These are phyloP conservation scores for Elaphomyces granulatus DNA, from an alignment of 495 filamentous ascomycete genomes.

Conservation along the genomic window DNA sequence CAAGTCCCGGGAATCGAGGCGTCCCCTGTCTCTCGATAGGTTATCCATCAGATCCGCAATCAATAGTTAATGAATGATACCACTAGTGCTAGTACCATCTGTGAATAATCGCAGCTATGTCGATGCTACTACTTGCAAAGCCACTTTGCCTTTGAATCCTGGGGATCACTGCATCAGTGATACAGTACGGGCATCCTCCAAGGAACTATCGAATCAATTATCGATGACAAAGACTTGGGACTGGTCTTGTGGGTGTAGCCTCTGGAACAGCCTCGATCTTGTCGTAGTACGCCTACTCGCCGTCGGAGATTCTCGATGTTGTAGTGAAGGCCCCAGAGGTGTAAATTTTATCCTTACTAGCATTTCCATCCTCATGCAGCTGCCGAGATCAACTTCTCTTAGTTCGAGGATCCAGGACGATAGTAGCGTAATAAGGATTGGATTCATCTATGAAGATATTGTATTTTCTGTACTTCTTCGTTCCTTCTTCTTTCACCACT, in stretches of 20 bases:
- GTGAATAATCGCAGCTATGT: too few species aligned
- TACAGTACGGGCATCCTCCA: too few species aligned
- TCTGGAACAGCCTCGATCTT: neutral
- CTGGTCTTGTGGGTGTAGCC: neutral
- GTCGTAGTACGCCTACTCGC: neutral
- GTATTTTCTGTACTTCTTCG: slow-evolving; percentile 1
- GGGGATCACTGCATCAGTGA: too few species aligned
- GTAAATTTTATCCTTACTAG: neutral
- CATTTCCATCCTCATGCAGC: slow-evolving; percentile 2
- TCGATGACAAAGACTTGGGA: slow-evolving; percentile 4
- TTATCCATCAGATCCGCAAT: too few species aligned
- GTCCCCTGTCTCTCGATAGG: too few species aligned
- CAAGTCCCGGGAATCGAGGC: too few species aligned
- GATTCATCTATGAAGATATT: slow-evolving; percentile 8
- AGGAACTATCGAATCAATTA: slow-evolving; percentile 4
- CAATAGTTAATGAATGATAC: too few species aligned
- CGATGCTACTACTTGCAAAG: too few species aligned
- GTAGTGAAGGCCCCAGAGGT: neutral
- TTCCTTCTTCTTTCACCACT: neutral
- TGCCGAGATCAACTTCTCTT: slow-evolving; percentile 5
- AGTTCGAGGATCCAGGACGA: slow-evolving; percentile 3
- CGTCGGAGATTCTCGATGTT: neutral
- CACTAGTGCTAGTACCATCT: too few species aligned
- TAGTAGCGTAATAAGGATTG: slow-evolving; percentile 5
- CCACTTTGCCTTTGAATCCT: too few species aligned